Percentiles rank a stretch among this genome's conserved stretches.
Conservation (phyloP, 75 land plant genomes). For the Ceratopteris richardii region DNA sequence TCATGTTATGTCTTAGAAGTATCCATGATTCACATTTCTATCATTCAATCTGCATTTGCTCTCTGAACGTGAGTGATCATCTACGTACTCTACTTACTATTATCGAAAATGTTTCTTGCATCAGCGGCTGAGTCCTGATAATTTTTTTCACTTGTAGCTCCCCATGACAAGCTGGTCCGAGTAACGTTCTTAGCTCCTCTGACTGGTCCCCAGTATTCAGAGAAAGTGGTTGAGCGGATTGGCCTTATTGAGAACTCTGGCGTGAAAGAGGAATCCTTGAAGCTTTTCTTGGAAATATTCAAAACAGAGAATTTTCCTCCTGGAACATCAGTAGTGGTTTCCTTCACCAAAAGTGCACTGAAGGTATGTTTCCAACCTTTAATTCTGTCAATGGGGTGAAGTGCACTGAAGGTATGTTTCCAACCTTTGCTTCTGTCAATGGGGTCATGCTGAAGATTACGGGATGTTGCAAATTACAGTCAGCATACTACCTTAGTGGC, state of each 20-base stretch:
- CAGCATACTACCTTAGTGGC: too few species aligned
- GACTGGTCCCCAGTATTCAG: conserved; percentile 51
- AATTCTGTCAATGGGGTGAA: not conserved
- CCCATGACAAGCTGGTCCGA: conserved; percentile 39
- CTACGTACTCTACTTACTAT: too few species aligned
- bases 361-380: too few species aligned
- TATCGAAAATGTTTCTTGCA: too few species aligned
- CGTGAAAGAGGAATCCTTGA: conserved; percentile 34
- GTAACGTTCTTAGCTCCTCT: conserved; percentile 40
- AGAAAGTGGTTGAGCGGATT: conserved; percentile 57
- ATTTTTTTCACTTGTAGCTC: conserved; percentile 15
- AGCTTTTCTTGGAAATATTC: conserved; percentile 43
- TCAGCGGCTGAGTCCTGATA: too few species aligned
- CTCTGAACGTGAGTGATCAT: too few species aligned
- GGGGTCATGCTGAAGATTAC: too few species aligned
- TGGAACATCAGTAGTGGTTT: conserved; percentile 48
- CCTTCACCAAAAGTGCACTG: conserved; percentile 4
- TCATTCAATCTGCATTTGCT: too few species aligned
- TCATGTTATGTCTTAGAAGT: too few species aligned
- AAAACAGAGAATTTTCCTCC: conserved; percentile 48
- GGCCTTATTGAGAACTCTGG: conserved; percentile 38
- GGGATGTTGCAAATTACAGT: too few species aligned
- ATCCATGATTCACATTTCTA: too few species aligned
- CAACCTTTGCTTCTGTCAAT: not conserved
- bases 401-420: conserved; percentile 2